Conservation (phyloP, 1,139 yeast species). For the Hyphopichia fennica region DNA sequence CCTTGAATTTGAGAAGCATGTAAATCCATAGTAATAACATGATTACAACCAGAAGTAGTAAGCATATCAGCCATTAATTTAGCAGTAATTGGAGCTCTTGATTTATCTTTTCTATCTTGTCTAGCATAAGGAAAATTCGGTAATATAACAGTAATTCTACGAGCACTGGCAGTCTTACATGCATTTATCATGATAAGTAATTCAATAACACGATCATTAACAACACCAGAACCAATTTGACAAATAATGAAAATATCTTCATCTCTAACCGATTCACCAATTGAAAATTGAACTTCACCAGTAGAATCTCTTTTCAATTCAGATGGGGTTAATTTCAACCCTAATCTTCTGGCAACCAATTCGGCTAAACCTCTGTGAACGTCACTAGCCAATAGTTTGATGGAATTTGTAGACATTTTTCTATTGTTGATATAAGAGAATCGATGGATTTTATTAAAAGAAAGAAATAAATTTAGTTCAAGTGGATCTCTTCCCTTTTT, state of each 20-base stretch:
- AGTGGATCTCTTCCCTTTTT: no score
- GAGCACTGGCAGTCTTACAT: constrained; percentile 75
- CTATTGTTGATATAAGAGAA: not conserved
- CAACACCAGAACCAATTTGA: constrained; percentile 71
- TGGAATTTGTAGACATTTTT: constrained; percentile 75
- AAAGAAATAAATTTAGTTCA: not conserved
- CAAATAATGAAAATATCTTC: constrained; percentile 69
- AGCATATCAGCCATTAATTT: constrained; percentile 73
- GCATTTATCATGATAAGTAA: constrained; percentile 72
- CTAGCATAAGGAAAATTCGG: constrained; percentile 84
- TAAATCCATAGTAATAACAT: constrained; percentile 79
- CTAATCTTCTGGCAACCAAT: constrained; percentile 65
- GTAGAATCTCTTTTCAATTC: constrained; percentile 71
- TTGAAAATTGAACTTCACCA: constrained; percentile 69
- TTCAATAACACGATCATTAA: constrained; percentile 73
- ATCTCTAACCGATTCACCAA: constrained; percentile 76
- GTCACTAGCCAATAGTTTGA: constrained; percentile 85
- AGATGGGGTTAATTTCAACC: constrained; percentile 60
- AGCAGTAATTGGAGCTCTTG: constrained; percentile 82
- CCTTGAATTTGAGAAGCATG: constrained; percentile 88
- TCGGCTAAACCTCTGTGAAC: constrained; percentile 89
- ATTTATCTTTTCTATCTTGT: constrained; percentile 80
- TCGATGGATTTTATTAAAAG: not conserved
- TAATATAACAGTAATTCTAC: constrained; percentile 75
- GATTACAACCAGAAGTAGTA: constrained; percentile 79